phyloP scores from a whole-genome alignment of 2,329 filamentous ascomycete species.

The Emergomyces africanus region DNA sequence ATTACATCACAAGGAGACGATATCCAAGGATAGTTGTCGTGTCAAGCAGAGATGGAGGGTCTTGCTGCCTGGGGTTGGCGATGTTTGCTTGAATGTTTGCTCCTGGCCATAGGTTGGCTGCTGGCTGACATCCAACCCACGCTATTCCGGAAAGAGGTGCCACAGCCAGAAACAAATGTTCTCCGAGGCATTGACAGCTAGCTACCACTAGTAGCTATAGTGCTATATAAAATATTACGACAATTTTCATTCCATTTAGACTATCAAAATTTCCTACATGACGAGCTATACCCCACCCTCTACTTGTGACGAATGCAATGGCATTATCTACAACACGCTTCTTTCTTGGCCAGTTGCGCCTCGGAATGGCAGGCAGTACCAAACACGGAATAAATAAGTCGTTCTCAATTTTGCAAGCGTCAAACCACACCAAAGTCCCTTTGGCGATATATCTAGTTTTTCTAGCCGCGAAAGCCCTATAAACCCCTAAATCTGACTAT shows the following conservation, averaged over 20 bases:
- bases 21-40: not conserved
- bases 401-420: too few species aligned
- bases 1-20: not conserved
- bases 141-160: slow-evolving; percentile 2
- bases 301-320: not conserved
- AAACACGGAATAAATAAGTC: too few species aligned
- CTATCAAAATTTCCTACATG: not conserved
- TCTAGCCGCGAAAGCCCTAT: too few species aligned
- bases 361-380: not conserved
- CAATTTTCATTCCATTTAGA: not conserved
- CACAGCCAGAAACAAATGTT: not conserved
- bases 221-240: not conserved
- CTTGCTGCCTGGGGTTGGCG: not conserved
- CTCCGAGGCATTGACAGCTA: too few species aligned
- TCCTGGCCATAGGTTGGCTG: not conserved
- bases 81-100: not conserved
- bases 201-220: too few species aligned
- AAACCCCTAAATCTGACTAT: not conserved
- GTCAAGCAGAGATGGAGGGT: not conserved
- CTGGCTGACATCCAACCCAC: not conserved
- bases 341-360: not conserved
- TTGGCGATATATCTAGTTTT: too few species aligned
- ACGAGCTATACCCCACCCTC: not conserved
- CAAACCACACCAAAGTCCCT: not conserved
- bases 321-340: not conserved